phyloP scores from a whole-genome alignment of 148 eudicot genomes.

The Gaultheria prostrata region DNA sequence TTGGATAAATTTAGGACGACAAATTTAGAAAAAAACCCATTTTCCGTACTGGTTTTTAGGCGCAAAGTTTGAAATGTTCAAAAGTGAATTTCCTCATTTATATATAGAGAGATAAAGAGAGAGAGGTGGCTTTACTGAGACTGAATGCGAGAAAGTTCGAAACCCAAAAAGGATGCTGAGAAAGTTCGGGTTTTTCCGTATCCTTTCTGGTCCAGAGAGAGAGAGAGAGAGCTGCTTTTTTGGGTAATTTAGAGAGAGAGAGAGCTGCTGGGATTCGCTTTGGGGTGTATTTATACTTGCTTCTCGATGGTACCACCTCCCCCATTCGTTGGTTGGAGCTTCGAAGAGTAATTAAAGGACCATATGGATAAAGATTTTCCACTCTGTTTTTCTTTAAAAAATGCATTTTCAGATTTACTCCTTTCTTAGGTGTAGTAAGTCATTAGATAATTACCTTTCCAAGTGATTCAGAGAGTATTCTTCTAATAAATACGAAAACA shows the following conservation, averaged over 20 bases:
- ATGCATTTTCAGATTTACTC: too few relatives aligned
- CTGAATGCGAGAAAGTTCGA: not conserved
- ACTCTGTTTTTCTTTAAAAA: too few relatives aligned
- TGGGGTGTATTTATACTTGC: too few relatives aligned
- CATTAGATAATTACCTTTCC: too few relatives aligned
- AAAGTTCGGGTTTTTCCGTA: not conserved
- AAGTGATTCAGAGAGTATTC: too few relatives aligned
- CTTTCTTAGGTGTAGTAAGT: too few relatives aligned
- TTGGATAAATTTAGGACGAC: not conserved
- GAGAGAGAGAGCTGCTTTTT: not conserved
- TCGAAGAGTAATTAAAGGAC: too few relatives aligned
- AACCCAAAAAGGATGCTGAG: not conserved
- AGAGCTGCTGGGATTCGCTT: not conserved
- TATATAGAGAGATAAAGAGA: slow-evolving; percentile 4
- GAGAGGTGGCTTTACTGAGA: not conserved
- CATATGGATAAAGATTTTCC: too few relatives aligned
- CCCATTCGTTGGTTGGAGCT: too few relatives aligned
- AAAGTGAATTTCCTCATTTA: not conserved
- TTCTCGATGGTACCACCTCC: too few relatives aligned
- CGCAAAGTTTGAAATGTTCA: slow-evolving; percentile 6
- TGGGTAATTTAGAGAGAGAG: too few relatives aligned
- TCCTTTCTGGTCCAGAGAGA: not conserved
- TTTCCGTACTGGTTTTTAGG: not conserved
- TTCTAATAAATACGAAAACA: too few relatives aligned
- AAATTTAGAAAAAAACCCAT: not conserved